A percentile compares a stretch with the other conserved stretches of the same genome.
Conservation (phyloP, 2,329 filamentous ascomycete genomes). For the Trichoderma asperellum region DNA sequence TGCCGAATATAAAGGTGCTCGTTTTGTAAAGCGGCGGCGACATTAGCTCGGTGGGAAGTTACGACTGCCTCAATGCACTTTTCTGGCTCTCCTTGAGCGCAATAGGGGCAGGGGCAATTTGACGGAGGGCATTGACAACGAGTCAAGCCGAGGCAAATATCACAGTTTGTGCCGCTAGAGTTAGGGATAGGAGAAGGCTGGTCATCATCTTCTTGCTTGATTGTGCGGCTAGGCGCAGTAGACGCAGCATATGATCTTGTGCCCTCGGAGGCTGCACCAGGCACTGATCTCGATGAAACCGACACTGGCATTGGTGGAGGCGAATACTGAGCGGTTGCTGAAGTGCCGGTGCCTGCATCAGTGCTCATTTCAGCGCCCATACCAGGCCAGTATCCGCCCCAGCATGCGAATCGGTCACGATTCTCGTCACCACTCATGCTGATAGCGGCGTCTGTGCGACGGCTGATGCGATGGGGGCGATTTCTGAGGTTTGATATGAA, state of each 20-base stretch:
- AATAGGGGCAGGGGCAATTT: background rate
- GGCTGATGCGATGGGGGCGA: background rate
- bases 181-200: background rate
- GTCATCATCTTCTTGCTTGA: background rate
- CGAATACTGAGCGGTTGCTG: background rate
- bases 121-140: background rate
- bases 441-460: background rate
- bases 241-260: background rate
- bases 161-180: background rate
- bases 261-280: background rate
- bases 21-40: background rate
- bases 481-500: background rate
- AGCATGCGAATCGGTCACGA: background rate
- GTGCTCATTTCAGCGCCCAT: background rate
- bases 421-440: background rate
- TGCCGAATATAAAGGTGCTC: background rate
- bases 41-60: background rate
- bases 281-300: background rate
- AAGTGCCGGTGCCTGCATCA: background rate
- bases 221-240: background rate
- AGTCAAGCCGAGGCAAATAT: background rate
- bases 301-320: background rate
- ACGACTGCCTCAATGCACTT: background rate
- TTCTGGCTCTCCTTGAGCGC: background rate
- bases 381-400: background rate